phyloP scores from a whole-genome alignment of 1,284 basidiomycete genomes.

The Moesziomyces sp. region DNA sequence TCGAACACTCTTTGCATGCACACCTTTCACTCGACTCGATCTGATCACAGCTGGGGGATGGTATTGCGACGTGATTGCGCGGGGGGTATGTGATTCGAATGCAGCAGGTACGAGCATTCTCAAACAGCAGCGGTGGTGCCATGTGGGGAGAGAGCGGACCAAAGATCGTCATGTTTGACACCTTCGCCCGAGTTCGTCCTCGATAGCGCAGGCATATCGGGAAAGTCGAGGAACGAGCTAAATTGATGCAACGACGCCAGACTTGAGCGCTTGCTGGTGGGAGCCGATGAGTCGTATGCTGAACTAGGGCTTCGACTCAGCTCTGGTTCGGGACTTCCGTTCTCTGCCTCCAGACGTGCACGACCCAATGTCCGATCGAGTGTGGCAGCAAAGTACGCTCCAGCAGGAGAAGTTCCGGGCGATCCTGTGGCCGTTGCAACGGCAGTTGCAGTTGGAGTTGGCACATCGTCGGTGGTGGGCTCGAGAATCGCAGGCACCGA shows the following conservation, averaged over 20 bases:
- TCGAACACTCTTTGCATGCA: too few species aligned
- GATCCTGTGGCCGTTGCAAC: constrained; percentile 1
- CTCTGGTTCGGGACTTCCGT: constrained; percentile 13
- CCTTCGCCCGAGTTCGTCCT: constrained; percentile 1
- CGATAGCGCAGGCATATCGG: constrained; percentile 1
- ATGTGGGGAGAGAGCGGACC: constrained; percentile 1
- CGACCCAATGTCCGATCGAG: constrained; percentile 12
- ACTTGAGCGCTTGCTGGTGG: constrained; percentile 16
- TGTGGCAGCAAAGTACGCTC: constrained; percentile 14
- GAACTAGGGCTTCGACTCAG: constrained; percentile 31
- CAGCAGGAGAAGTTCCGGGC: constrained; percentile 6
- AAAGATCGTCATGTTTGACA: constrained; percentile 5
- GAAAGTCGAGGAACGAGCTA: constrained; percentile 20
- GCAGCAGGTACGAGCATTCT: too few species aligned
- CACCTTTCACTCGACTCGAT: too few species aligned
- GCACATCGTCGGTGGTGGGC: neutral
- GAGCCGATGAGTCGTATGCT: constrained; percentile 13
- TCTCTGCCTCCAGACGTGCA: neutral
- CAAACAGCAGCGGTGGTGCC: too few species aligned
- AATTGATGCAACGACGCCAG: constrained; percentile 29
- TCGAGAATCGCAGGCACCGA: constrained; percentile 14
- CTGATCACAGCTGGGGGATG: too few species aligned
- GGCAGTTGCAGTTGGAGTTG: constrained; percentile 2
- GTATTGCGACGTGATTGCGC: too few species aligned
- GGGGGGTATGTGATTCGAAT: neutral